These are phyloP conservation scores for Rhizopus stolonifer DNA, from an alignment of 371 early-diverging fungal genomes.

Conservation along the genomic window DNA sequence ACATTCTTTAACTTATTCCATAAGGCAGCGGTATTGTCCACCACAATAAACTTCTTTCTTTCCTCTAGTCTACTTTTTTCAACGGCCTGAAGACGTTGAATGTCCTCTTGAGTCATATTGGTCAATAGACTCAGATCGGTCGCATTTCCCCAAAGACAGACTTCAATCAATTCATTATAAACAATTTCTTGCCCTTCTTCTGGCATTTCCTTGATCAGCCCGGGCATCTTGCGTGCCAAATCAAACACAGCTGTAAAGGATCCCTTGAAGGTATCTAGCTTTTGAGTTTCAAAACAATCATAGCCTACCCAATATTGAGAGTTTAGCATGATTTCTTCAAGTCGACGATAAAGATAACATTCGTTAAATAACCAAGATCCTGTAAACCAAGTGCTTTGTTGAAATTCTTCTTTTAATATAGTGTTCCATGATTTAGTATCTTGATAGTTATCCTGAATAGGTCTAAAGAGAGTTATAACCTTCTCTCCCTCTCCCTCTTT, in stretches of 20 bases:
- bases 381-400: conserved; percentile 61
- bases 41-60: conserved; percentile 48
- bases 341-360: conserved; percentile 82
- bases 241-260: conserved; percentile 64
- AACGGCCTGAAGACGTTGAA: conserved; percentile 68
- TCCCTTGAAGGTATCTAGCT: conserved; percentile 66
- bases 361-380: conserved; percentile 82
- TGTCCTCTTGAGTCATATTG: conserved; percentile 66
- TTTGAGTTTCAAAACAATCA: conserved; percentile 77
- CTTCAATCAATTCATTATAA: conserved; percentile 70
- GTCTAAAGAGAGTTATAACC: conserved; percentile 27
- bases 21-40: conserved; percentile 63
- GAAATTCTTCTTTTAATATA: conserved; percentile 52
- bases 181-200: conserved; percentile 46
- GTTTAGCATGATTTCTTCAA: conserved; percentile 59
- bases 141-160: conserved; percentile 89
- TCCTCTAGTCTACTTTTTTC: conserved; percentile 37
- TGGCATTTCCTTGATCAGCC: conserved; percentile 35
- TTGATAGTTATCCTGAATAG: conserved; percentile 54
- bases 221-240: conserved; percentile 59
- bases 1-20: conserved; percentile 56
- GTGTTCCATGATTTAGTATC: conserved; percentile 71
- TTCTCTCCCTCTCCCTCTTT: neutral
- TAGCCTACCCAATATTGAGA: conserved; percentile 64
- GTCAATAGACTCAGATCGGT: conserved; percentile 82